Percentiles rank a stretch among this genome's conserved stretches.
Evolutionary conservation across 352 stramenopile genomes (phyloP).

Genomic region (Aphanomyces euteiches): DNA sequence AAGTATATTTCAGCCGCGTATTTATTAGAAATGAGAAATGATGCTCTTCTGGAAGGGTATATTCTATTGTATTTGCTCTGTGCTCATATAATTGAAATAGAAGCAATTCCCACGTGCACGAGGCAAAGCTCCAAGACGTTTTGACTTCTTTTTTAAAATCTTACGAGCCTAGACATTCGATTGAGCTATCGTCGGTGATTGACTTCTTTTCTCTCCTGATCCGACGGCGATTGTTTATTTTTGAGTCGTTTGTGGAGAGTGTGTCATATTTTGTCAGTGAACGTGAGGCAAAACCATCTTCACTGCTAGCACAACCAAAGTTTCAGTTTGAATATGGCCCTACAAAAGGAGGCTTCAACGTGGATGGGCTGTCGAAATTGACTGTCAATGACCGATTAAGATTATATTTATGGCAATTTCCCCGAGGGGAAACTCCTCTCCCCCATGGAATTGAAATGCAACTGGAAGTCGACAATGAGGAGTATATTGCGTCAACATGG

Average conservation of each 20-base stretch:
- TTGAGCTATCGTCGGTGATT: slow-evolving; percentile 19
- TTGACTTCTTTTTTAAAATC: slow-evolving; percentile 68
- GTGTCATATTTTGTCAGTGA: neutral
- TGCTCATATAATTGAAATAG: slow-evolving; percentile 12
- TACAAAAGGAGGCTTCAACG: slow-evolving; percentile 68
- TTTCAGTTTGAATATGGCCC: slow-evolving; percentile 82
- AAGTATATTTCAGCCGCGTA: slow-evolving; percentile 74
- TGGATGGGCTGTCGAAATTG: slow-evolving; percentile 64
- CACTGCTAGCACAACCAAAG: slow-evolving; percentile 54
- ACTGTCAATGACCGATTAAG: slow-evolving; percentile 62
- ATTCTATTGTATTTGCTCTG: slow-evolving; percentile 23
- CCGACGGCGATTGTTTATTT: slow-evolving; percentile 25
- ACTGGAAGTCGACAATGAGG: slow-evolving; percentile 32
- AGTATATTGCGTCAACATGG: slow-evolving; percentile 36
- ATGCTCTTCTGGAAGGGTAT: slow-evolving; percentile 52
- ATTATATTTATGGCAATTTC: slow-evolving; percentile 81
- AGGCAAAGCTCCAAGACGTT: slow-evolving; percentile 51
- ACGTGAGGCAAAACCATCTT: neutral
- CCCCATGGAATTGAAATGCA: slow-evolving; percentile 65
- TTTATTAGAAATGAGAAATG: slow-evolving; percentile 80
- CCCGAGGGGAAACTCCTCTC: slow-evolving; percentile 59
- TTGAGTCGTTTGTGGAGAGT: slow-evolving; percentile 11
- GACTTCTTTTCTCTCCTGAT: slow-evolving; percentile 28
- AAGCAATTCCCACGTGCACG: slow-evolving; percentile 5
- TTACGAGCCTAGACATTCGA: slow-evolving; percentile 61